Evolutionary conservation across 2,329 filamentous ascomycete species (phyloP), one percentile per base, ranked within the genome.

Genomic region (Ceratocystis huliohia): DNA sequence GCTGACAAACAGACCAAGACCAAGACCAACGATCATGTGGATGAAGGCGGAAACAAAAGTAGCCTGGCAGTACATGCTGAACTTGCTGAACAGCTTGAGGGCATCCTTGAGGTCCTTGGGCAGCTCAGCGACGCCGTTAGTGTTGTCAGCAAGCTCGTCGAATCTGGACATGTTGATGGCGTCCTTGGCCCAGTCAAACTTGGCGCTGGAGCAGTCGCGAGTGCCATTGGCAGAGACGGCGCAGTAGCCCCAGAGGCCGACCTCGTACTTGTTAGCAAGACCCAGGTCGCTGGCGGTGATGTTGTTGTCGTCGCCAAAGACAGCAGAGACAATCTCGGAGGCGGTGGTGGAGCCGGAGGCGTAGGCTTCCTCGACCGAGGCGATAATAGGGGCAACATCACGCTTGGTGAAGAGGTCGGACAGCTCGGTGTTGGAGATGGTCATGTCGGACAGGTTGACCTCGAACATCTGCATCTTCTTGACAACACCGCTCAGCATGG

Each of bases 241-340:
- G 82, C 94, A 97, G 82, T 91, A 96, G 74, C 88, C 88, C 88
- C 90, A 96, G 46, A 97, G 81, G 73, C 83, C 84, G 73, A 97
- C 81, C 69, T 88, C 83, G 82, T 96, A 97, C 72, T 85, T 81
- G 73, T 93, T 85, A 72, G 82, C 83, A 68, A 96, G 82, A 65
- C 82, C 80, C 56, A 89, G 79, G 28, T 83, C 76, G 1, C 74
- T 70, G 6, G 83, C 83, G 3, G 82, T 85, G 72, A 86, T 79
- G 75, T 84, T 85, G 70, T 70, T 74, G 61, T 67, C 46, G 65
- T 63, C 67, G 46, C 65, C 33, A 37, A 71, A 68, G 20, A 69
- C 67, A 66, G 68, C 68, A 10, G 64, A 50, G 48, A 64, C 45
- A 10, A 64, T 61, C 17, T 50, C 62, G 28, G 50, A 20, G 79